phyloP scores from a whole-genome alignment of 2,329 filamentous ascomycete genomes.

The Ceratocystiopsis minuta region DNA sequence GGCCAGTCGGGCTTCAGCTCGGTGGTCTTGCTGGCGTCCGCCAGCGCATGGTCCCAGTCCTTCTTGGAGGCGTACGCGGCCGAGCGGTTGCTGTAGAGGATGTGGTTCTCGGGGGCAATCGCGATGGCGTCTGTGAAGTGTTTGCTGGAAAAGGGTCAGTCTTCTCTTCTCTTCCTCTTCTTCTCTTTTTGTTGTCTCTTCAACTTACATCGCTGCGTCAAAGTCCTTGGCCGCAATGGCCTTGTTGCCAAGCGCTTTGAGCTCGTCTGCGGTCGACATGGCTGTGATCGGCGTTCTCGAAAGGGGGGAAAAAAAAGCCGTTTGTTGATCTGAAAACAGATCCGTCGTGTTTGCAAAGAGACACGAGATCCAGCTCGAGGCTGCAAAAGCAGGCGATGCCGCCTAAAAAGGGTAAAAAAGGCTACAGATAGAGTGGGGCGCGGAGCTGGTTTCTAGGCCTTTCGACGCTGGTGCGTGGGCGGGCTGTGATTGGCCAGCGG shows the following conservation, averaged over 20 bases:
- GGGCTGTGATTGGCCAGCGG: constrained; percentile 5
- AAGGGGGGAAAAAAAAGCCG: neutral
- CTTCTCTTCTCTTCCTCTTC: neutral
- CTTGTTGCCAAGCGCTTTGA: constrained; percentile 97
- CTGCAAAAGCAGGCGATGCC: neutral
- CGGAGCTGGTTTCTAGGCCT: constrained; percentile 11
- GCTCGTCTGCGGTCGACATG: constrained; percentile 51
- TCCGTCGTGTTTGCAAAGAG: neutral
- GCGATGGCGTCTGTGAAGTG: constrained; percentile 91
- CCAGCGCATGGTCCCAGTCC: constrained; percentile 67
- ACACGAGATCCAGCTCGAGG: neutral
- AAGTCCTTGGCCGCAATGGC: constrained; percentile 97
- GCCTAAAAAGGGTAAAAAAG: neutral
- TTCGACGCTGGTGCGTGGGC: constrained; percentile 9
- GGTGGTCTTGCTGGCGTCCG: constrained; percentile 84
- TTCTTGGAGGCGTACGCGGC: constrained; percentile 75
- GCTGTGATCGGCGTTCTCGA: neutral
- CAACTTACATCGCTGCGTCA: constrained; percentile 74
- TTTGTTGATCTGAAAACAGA: neutral
- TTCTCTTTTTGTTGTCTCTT: constrained; percentile 24
- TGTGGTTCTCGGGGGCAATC: constrained; percentile 76
- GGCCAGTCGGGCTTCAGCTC: constrained; percentile 95
- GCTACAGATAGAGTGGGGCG: constrained; percentile 4
- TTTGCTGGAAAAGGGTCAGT: constrained; percentile 36
- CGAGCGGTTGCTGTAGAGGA: constrained; percentile 94